A percentile compares a stretch with the other conserved stretches of the same genome.
phyloP scores from a whole-genome alignment of 768 basidiomycete species.

The Dentipellis fragilis region DNA sequence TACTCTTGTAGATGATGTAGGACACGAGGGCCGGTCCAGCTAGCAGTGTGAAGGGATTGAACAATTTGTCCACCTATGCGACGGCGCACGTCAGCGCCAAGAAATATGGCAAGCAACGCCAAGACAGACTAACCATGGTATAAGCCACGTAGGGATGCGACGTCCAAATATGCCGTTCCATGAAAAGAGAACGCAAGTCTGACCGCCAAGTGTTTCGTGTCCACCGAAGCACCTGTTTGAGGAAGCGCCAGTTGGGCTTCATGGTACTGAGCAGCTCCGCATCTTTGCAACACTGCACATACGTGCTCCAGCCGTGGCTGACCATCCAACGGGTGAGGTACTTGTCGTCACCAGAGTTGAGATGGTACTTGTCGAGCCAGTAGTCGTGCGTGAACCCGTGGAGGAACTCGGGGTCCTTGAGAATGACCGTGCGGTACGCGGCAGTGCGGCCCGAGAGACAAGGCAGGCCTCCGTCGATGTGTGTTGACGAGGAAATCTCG shows the following conservation, averaged over 20 bases:
- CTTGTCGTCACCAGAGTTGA: constrained; percentile 91
- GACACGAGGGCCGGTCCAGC: constrained; percentile 75
- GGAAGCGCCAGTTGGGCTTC: constrained; percentile 94
- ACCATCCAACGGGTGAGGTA: constrained; percentile 97
- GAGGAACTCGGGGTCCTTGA: constrained; percentile 90
- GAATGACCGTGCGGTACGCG: constrained; percentile 86
- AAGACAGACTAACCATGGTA: constrained; percentile 61
- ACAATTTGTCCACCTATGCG: constrained; percentile 65
- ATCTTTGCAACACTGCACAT: constrained; percentile 80
- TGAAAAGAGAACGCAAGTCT: constrained; percentile 82
- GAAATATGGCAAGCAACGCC: background rate
- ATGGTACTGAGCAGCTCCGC: constrained; percentile 84
- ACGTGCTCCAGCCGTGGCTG: constrained; percentile 91
- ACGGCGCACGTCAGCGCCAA: constrained; percentile 3
- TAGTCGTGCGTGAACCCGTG: constrained; percentile 91
- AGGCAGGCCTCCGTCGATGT: constrained; percentile 88
- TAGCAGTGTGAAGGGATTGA: constrained; percentile 81
- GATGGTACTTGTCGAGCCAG: constrained; percentile 90
- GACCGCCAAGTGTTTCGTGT: constrained; percentile 92
- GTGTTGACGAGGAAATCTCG: constrained; percentile 80
- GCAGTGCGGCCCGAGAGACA: constrained; percentile 91
- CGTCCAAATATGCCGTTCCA: constrained; percentile 82
- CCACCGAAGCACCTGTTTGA: constrained; percentile 91
- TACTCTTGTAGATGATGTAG: constrained; percentile 72
- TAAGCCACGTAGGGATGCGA: constrained; percentile 73